A percentile compares a stretch with the other conserved stretches of the same genome.
Evolutionary conservation across 495 filamentous ascomycete species (phyloP).

Genomic region (Chaetomium tenue): DNA sequence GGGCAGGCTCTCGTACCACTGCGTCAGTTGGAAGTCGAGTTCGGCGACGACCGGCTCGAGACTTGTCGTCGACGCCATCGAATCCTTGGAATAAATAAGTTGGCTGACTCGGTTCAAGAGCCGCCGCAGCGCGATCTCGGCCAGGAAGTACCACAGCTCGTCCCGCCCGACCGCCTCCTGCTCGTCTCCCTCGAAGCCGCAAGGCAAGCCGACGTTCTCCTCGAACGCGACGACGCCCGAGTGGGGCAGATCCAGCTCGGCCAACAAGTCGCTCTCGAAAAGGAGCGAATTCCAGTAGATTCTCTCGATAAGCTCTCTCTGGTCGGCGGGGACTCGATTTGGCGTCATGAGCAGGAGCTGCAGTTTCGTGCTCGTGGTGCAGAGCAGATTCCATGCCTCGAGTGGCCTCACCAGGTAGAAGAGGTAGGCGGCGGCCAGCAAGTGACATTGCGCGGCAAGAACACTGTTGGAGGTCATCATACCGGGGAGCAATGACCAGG

Average conservation of each 20-base stretch:
- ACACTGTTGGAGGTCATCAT: conserved; percentile 78
- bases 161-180: conserved; percentile 65
- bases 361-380: conserved; percentile 74
- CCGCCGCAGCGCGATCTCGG: conserved; percentile 73
- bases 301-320: conserved; percentile 68
- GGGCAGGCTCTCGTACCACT: conserved; percentile 80
- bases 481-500: conserved; percentile 71
- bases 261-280: conserved; percentile 77
- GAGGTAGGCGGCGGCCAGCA: conserved; percentile 74
- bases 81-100: conserved; percentile 75
- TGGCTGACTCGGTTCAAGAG: conserved; percentile 77
- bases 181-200: conserved; percentile 69
- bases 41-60: conserved; percentile 75
- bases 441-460: conserved; percentile 71
- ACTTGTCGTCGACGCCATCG: conserved; percentile 63
- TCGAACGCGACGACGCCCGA: conserved; percentile 79
- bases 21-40: conserved; percentile 75
- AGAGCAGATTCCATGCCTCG: conserved; percentile 78
- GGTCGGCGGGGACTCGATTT: conserved; percentile 63
- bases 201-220: conserved; percentile 73
- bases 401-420: conserved; percentile 79
- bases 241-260: conserved; percentile 77
- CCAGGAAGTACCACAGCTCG: conserved; percentile 80
- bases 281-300: conserved; percentile 83
- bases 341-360: conserved; percentile 72